Evolutionary conservation across 371 early-diverging fungal species (phyloP), one percentile per base, ranked within the genome.

Genomic region (Zychaea mexicana): DNA sequence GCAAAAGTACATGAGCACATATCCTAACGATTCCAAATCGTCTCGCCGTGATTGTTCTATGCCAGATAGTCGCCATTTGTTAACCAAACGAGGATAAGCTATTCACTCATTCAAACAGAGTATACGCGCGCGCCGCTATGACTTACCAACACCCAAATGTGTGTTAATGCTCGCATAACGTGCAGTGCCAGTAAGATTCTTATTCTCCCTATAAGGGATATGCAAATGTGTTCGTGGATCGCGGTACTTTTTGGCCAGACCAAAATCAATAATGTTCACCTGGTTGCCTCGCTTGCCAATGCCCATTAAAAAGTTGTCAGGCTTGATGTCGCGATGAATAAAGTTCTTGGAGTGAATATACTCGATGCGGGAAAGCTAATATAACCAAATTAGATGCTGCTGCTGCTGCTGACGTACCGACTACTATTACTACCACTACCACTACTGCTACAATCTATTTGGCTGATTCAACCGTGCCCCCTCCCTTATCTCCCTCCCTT

Each of bases 291-390:
- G 90, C 69, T 93, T 93, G 33, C 94, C 95, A 70, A 94, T 88
- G 60, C 98, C 99, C 97, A 99, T 98, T 68, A 99, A 84, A 78
- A 99, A 99, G 87, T 99, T 99, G 76, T 99, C 99, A 6, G 99
- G 99, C 76, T 94, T 93, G 66, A 94, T 92, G 70, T 94, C 93
- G 70, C 94, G 62, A 62, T 65, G 62, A 21, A 62, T 65, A 56
- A 65, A 70, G 55, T 72, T 68, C 56, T 95, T 98, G 64, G 92
- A 90, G 77, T 99, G 99, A 70, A 98, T 90, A 74, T 91, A 95
- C 78, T 99, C 98, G 70, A 99, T 93, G 46, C 96, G 89, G n/a
- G 94, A 92, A 64, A 97, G 88, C 96, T 94, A 78, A 54, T 53
- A 53, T 31, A 21, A 52, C 30, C 53, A 60, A 66, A 62, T 38